Conservation (phyloP, 192 early-diverging fungal species). For the Podila verticillata region DNA sequence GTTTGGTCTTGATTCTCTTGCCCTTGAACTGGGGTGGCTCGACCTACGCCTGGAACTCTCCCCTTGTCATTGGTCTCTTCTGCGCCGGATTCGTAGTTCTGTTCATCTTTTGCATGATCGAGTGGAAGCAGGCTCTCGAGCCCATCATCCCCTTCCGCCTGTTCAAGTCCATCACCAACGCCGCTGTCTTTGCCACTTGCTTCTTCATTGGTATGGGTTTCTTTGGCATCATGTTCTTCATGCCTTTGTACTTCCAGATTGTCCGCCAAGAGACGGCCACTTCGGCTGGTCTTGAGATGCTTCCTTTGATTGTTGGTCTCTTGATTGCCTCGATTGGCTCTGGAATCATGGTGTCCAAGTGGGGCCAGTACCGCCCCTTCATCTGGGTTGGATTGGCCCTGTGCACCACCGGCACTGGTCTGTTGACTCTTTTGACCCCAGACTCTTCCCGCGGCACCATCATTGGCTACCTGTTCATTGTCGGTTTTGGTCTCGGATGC, state of each 20-base stretch:
- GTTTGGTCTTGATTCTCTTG: conserved; percentile 67
- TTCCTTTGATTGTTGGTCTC: conserved; percentile 77
- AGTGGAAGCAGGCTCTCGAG: conserved; percentile 69
- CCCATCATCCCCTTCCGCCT: conserved; percentile 77
- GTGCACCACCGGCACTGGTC: conserved; percentile 63
- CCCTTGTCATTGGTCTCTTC: conserved; percentile 64
- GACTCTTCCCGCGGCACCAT: conserved; percentile 55
- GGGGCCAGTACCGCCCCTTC: conserved; percentile 64
- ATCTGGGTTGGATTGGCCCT: conserved; percentile 73
- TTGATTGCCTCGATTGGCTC: conserved; percentile 68
- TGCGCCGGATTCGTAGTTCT: conserved; percentile 58
- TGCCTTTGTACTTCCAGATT: conserved; percentile 78
- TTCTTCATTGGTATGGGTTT: conserved; percentile 58
- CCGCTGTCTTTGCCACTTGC: conserved; percentile 52
- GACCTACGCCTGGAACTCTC: conserved; percentile 72
- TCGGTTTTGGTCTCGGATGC: conserved; percentile 80
- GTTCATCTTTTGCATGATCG: conserved; percentile 65
- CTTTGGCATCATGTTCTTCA: conserved; percentile 71
- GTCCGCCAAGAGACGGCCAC: conserved; percentile 64
- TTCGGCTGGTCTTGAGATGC: conserved; percentile 71
- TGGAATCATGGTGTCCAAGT: conserved; percentile 69
- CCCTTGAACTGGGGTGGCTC: conserved; percentile 81
- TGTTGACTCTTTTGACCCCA: conserved; percentile 63
- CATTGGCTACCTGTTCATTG: conserved; percentile 71
- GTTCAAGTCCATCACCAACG: conserved; percentile 59